phyloP scores from a whole-genome alignment of 2,329 filamentous ascomycete genomes.

The Talaromyces sp. region DNA sequence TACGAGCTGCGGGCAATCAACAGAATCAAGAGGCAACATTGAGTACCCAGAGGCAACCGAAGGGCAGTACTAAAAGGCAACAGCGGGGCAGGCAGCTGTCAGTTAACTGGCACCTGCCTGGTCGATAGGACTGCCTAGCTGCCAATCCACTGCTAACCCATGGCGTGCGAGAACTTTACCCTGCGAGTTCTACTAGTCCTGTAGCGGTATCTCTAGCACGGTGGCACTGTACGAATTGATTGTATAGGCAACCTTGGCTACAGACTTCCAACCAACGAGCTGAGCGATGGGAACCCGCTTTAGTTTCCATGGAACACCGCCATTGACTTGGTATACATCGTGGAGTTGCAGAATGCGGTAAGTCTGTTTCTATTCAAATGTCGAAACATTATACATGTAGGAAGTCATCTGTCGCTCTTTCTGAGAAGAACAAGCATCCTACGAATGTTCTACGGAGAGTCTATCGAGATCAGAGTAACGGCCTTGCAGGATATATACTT shows the following conservation, averaged over 20 bases:
- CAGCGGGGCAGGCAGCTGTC: slow-evolving; percentile 13
- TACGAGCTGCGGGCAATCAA: not conserved
- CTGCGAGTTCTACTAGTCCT: not conserved
- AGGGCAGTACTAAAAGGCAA: slow-evolving; percentile 2
- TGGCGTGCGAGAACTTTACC: not conserved
- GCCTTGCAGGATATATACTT: not conserved
- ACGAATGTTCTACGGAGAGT: too few relatives aligned
- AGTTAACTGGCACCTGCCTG: slow-evolving; percentile 5
- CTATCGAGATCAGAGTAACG: not conserved
- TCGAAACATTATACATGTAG: too few relatives aligned
- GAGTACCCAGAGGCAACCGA: not conserved
- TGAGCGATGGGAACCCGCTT: not conserved
- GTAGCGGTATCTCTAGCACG: not conserved
- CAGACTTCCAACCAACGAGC: not conserved
- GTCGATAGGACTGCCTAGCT: slow-evolving; percentile 4
- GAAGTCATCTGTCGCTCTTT: too few relatives aligned
- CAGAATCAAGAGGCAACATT: not conserved
- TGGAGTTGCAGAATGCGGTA: slow-evolving; percentile 6
- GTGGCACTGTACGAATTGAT: not conserved
- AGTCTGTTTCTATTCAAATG: too few relatives aligned
- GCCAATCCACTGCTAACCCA: not conserved
- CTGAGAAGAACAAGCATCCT: too few relatives aligned
- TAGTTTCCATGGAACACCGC: not conserved
- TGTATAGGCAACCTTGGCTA: not conserved
- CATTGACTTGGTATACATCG: not conserved